Evolutionary conservation across 495 filamentous ascomycete species (phyloP).

Genomic region (Parathielavia hyrcaniae): DNA sequence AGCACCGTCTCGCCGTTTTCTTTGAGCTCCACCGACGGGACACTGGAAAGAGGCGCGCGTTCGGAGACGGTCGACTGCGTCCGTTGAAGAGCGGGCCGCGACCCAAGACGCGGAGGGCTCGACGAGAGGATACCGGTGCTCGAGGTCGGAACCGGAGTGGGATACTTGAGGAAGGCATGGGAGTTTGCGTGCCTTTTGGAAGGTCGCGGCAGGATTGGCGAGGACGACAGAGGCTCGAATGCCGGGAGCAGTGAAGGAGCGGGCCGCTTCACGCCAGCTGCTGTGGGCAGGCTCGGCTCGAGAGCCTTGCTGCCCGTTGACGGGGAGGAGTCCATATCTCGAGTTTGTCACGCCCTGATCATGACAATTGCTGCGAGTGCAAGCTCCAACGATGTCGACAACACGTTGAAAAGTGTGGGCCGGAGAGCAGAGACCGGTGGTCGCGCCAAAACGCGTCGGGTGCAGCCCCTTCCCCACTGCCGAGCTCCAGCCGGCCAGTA

Average conservation of each 20-base stretch:
- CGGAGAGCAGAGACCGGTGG: slow-evolving; percentile 7
- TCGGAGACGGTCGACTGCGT: slow-evolving; percentile 68
- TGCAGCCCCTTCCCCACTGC: slow-evolving; percentile 21
- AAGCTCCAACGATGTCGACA: slow-evolving; percentile 2
- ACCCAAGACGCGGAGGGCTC: slow-evolving; percentile 60
- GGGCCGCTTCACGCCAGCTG: slow-evolving; percentile 67
- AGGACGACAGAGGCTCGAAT: slow-evolving; percentile 88
- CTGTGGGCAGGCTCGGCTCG: slow-evolving; percentile 42
- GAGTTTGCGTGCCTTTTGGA: slow-evolving; percentile 60
- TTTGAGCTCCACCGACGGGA: slow-evolving; percentile 75
- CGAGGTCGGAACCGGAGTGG: slow-evolving; percentile 87
- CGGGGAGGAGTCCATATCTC: slow-evolving; percentile 33
- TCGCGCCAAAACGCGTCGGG: slow-evolving; percentile 27
- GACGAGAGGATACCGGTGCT: slow-evolving; percentile 88
- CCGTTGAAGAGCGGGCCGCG: slow-evolving; percentile 51
- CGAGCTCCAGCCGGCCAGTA: slow-evolving; percentile 5
- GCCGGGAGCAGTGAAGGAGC: slow-evolving; percentile 78
- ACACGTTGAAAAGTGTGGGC: slow-evolving; percentile 10
- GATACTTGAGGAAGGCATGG: slow-evolving; percentile 57
- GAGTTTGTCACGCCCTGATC: slow-evolving; percentile 19
- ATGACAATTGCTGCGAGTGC: slow-evolving; percentile 20
- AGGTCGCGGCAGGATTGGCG: slow-evolving; percentile 71
- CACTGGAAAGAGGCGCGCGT: slow-evolving; percentile 72
- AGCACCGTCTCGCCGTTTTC: slow-evolving; percentile 72
- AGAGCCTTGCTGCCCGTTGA: slow-evolving; percentile 17